Evolutionary conservation across 768 basidiomycete genomes (phyloP).

Genomic region (Suillus fuscotomentosus): DNA sequence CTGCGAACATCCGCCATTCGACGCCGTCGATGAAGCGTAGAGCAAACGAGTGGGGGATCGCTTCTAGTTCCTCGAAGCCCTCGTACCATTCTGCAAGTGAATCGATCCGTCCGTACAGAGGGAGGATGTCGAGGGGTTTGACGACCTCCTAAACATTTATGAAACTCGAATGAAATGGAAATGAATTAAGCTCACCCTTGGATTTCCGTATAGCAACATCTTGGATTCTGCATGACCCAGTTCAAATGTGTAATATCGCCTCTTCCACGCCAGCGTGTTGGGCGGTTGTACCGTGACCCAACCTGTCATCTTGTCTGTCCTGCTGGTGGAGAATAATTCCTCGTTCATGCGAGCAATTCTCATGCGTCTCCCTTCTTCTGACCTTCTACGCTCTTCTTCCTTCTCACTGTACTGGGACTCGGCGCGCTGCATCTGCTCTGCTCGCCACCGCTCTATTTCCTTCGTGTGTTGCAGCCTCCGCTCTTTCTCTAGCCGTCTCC

Average conservation of each 20-base stretch:
- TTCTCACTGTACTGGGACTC: conserved; percentile 46
- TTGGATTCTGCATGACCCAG: conserved; percentile 33
- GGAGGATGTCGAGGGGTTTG: conserved; percentile 32
- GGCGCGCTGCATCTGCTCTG: conserved; percentile 42
- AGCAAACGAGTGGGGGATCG: conserved; percentile 66
- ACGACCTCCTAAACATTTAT: conserved; percentile 26
- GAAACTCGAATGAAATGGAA: neutral
- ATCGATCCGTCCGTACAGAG: conserved; percentile 44
- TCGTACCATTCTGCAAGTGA: conserved; percentile 62
- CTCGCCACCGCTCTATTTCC: conserved; percentile 52
- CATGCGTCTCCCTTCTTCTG: conserved; percentile 36
- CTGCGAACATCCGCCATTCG: conserved; percentile 59
- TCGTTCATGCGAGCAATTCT: conserved; percentile 47
- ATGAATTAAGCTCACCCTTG: conserved; percentile 38
- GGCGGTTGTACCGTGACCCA: conserved; percentile 63
- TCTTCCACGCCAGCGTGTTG: conserved; percentile 57
- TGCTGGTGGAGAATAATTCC: conserved; percentile 42
- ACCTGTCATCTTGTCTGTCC: conserved; percentile 42
- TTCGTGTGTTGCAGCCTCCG: conserved; percentile 50
- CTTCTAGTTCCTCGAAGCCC: conserved; percentile 64
- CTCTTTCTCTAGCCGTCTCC: conserved; percentile 45
- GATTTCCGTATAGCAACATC: conserved; percentile 50
- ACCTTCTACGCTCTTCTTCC: conserved; percentile 40
- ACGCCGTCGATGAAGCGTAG: conserved; percentile 54
- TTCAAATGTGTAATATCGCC: conserved; percentile 60